Evolutionary conservation across 2,329 filamentous ascomycete species (phyloP).

Genomic region (Annulohypoxylon truncatum): DNA sequence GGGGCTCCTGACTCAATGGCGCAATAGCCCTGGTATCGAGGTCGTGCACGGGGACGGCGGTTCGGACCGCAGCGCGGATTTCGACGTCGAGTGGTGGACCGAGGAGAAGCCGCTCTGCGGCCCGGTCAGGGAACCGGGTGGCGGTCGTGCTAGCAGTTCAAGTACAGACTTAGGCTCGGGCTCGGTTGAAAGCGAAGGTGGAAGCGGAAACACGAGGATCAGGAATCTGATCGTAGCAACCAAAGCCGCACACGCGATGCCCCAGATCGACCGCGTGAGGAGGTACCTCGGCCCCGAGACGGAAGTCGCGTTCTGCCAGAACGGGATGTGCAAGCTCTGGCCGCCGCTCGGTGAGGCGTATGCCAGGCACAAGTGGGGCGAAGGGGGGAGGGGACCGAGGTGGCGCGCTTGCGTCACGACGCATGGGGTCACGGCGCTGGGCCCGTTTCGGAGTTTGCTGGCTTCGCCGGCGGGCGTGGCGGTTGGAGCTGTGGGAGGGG

Average conservation of each 20-base stretch:
- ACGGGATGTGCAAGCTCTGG: conserved; percentile 81
- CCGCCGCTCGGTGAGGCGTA: conserved; percentile 62
- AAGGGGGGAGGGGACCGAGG: conserved; percentile 62
- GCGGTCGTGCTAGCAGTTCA: no score
- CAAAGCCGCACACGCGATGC: conserved; percentile 77
- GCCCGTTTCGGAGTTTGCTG: conserved; percentile 64
- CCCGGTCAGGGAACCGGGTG: conserved; percentile 55
- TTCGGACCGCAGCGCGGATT: conserved; percentile 51
- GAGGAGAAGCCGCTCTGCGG: conserved; percentile 55
- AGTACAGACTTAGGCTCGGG: not conserved
- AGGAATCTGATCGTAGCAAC: conserved; percentile 81
- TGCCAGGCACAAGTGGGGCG: conserved; percentile 54
- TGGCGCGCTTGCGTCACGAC: conserved; percentile 77
- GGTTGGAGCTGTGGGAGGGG: conserved; percentile 59
- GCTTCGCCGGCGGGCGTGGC: conserved; percentile 62
- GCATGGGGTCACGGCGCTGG: conserved; percentile 65
- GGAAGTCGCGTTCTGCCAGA: conserved; percentile 87
- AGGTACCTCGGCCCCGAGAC: conserved; percentile 71
- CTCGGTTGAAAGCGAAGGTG: not conserved
- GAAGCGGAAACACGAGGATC: conserved; percentile 58
- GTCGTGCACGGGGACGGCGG: conserved; percentile 53
- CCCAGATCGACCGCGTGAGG: conserved; percentile 68
- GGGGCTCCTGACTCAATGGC: conserved; percentile 63
- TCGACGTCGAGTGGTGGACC: conserved; percentile 67
- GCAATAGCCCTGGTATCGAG: conserved; percentile 56